These are phyloP conservation scores for Tetraselmis striata DNA, from an alignment of 139 green algal genomes.

Conservation along the genomic window DNA sequence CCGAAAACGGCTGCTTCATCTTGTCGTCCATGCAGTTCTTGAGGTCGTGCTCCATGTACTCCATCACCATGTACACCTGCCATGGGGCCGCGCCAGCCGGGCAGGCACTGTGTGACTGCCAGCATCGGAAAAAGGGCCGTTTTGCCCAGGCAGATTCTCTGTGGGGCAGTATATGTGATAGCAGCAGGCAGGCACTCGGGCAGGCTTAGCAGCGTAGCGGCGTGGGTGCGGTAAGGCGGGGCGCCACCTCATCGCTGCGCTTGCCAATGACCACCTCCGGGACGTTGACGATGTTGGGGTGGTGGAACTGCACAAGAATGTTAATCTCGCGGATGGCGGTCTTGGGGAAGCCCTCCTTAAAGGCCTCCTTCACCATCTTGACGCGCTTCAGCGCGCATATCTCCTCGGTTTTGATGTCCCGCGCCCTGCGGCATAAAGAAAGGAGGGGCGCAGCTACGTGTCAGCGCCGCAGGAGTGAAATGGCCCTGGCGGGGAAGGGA, in stretches of 20 bases:
- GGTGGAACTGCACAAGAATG: slow-evolving; percentile 87
- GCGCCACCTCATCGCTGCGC: neutral
- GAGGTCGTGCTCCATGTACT: slow-evolving; percentile 96
- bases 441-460: neutral
- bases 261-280: slow-evolving; percentile 69
- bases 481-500: too few species aligned
- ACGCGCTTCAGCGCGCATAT: slow-evolving; percentile 70
- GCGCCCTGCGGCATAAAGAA: slow-evolving; percentile 36
- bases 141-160: too few species aligned
- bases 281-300: slow-evolving; percentile 94
- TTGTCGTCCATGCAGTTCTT: slow-evolving; percentile 60
- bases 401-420: slow-evolving; percentile 57
- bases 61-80: slow-evolving; percentile 99
- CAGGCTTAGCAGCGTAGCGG: too few species aligned
- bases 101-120: neutral
- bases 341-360: slow-evolving; percentile 87
- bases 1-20: slow-evolving; percentile 59
- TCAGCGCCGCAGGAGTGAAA: too few species aligned
- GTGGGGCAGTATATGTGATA: too few species aligned
- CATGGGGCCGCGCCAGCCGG: too few species aligned
- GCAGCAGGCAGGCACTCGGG: too few species aligned
- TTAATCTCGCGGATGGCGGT: slow-evolving; percentile 94
- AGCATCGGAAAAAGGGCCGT: neutral
- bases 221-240: neutral
- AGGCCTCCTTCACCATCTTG: slow-evolving; percentile 85